These are phyloP conservation scores for Tuber magnatum DNA, from an alignment of 495 filamentous ascomycete species.

Conservation along the genomic window DNA sequence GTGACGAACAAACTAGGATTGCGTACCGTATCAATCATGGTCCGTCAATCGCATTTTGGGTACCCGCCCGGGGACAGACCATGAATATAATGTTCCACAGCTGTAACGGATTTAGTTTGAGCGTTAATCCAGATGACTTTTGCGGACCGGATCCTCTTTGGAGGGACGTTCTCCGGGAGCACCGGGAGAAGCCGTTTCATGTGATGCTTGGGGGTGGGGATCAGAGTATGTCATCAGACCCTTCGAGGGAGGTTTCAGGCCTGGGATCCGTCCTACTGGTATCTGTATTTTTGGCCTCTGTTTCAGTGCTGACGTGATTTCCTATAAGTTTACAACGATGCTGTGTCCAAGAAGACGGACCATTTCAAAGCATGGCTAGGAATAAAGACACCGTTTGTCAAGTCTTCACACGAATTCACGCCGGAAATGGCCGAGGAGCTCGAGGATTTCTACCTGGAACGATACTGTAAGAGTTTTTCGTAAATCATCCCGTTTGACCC, in stretches of 20 bases:
- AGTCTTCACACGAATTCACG: slow-evolving; percentile 66
- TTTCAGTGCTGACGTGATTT: background rate
- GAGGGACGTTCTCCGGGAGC: slow-evolving; percentile 88
- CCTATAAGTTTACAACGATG: slow-evolving; percentile 70
- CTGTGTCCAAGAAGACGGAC: slow-evolving; percentile 61
- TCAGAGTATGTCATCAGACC: slow-evolving; percentile 49
- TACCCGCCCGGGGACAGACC: slow-evolving; percentile 71
- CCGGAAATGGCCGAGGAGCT: slow-evolving; percentile 74
- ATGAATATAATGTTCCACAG: slow-evolving; percentile 99
- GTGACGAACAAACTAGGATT: slow-evolving; percentile 66
- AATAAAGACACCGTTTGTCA: slow-evolving; percentile 70
- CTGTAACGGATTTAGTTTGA: slow-evolving; percentile 89
- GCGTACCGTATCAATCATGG: slow-evolving; percentile 94
- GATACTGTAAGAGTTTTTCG: slow-evolving; percentile 54
- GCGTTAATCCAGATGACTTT: slow-evolving; percentile 67
- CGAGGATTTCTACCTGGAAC: slow-evolving; percentile 75
- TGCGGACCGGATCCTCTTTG: slow-evolving; percentile 92
- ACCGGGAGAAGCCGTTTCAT: slow-evolving; percentile 89
- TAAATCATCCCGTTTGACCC: slow-evolving; percentile 7
- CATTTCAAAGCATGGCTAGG: slow-evolving; percentile 75
- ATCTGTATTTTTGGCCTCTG: background rate
- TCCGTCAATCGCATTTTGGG: slow-evolving; percentile 87
- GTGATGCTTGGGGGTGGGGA: slow-evolving; percentile 98
- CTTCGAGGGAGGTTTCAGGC: background rate
- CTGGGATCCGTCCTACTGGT: background rate